Percentiles rank a stretch among this genome's conserved stretches.
These are phyloP conservation scores for Leptographium procerum DNA, from an alignment of 2,329 filamentous ascomycete genomes.

Conservation along the genomic window DNA sequence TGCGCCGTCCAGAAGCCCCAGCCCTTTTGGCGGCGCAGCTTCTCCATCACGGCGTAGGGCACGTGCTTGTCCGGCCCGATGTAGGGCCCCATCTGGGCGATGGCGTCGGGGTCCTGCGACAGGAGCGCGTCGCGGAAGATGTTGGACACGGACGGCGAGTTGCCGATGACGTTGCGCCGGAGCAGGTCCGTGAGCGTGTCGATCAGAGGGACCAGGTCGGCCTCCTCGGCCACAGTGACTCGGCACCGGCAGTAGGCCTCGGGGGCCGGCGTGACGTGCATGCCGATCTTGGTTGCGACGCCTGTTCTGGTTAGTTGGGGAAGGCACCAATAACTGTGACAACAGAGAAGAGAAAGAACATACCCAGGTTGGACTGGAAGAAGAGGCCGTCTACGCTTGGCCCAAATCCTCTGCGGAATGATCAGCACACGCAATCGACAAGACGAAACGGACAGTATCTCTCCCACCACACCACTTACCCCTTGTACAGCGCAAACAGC, in stretches of 20 bases:
- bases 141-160: background rate
- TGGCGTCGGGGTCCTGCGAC: background rate
- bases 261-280: constrained; percentile 27
- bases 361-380: constrained; percentile 38
- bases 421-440: background rate
- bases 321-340: too few relatives aligned
- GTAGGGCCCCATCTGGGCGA: background rate
- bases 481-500: background rate
- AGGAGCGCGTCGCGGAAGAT: background rate
- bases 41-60: background rate
- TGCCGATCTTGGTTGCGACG: constrained; percentile 41
- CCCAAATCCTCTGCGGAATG: constrained; percentile 17
- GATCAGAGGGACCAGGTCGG: constrained; percentile 23
- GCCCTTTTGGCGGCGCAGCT: background rate
- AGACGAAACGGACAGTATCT: too few relatives aligned
- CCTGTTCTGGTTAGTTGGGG: background rate
- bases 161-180: background rate
- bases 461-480: too few relatives aligned
- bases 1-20: background rate
- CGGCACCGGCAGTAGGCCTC: constrained; percentile 25
- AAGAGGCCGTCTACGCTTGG: constrained; percentile 34
- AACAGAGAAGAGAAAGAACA: background rate
- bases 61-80: background rate
- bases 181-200: constrained; percentile 15
- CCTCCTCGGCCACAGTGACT: constrained; percentile 26